Base-by-base conservation (phyloP, 345 rosid genomes). In the Ricinus communis region DNA sequence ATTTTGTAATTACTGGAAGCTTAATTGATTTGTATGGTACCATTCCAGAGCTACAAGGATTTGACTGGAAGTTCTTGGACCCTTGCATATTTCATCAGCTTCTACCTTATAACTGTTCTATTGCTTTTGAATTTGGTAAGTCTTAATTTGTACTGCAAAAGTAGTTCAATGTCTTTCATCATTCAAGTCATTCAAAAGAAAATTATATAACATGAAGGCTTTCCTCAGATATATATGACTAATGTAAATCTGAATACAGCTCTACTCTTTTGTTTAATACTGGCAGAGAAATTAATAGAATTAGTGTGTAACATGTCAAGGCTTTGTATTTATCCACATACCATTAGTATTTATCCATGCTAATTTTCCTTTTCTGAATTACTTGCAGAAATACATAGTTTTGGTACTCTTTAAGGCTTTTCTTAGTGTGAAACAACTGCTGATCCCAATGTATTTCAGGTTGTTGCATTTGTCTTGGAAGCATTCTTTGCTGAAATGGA, bases 401-500 rank as follows among this genome's bases (percentile, higher is more conserved):
- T 47, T 36, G 5, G 73, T 52, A 27, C 24, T 5, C 38, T 56
- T 49, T 16, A 49, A 55, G 24, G 51, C 53, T 24, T 36, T 33
- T 31, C 27, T 60, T 16, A 52, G 33, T 19, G 54, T 2, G 31
- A 33, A 79, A 33, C 62, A 33, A 50, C 69, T 45, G 58, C 63
- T 50, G 51, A 69, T 62, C 49, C 28, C 43, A 25, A 45, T 78
- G 74, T 70, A 74, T 69, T 76, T 78, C 88, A 95, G 99, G 88
- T 95, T 68, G 84, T 92, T 27, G 98, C 99, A 61, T 95, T 95
- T 86, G 96, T 95, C 78, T 85, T 95, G 94, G 99, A 95, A 77
- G 99, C 96, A 30, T 95, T 95, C 90, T 95, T 90, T 66, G 73
- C 99, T 57, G 97, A 95, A 81, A 82, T 95, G 88, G 98, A 95